Percentiles rank a stretch among this genome's conserved stretches.
Conservation (phyloP, 148 eudicot species). For the Rheum nobile region DNA sequence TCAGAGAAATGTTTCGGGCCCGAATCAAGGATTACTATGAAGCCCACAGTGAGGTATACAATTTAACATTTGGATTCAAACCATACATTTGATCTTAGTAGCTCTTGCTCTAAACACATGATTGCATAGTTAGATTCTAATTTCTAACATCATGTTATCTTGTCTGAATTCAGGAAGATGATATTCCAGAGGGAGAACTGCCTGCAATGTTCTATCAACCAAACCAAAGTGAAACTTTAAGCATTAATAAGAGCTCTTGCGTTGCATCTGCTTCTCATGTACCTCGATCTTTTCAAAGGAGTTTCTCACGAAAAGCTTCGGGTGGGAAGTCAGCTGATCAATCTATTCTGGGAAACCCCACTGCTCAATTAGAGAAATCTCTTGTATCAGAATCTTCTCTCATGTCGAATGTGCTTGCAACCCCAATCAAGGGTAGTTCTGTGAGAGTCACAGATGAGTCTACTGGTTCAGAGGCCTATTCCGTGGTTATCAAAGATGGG, state of each 20-base stretch:
- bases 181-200: conserved; percentile 58
- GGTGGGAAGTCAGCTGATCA: neutral
- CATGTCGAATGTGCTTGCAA: conserved; percentile 19
- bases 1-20: conserved; percentile 35
- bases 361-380: neutral
- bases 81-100: neutral
- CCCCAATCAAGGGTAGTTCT: conserved; percentile 21
- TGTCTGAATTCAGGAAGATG: conserved; percentile 40
- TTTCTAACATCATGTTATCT: neutral
- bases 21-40: conserved; percentile 28
- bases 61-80: neutral
- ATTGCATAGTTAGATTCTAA: neutral
- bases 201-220: conserved; percentile 47
- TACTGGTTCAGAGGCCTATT: neutral
- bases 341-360: neutral
- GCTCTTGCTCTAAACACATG: neutral
- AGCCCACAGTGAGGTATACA: conserved; percentile 46
- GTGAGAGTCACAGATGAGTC: neutral
- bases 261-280: conserved; percentile 36
- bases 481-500: conserved; percentile 12
- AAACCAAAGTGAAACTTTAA: conserved; percentile 17
- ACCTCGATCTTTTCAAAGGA: conserved; percentile 38
- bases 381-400: conserved; percentile 5
- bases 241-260: conserved; percentile 8
- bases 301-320: conserved; percentile 28